phyloP scores from a whole-genome alignment of 352 stramenopile species.

The Phytophthora hybrid region DNA sequence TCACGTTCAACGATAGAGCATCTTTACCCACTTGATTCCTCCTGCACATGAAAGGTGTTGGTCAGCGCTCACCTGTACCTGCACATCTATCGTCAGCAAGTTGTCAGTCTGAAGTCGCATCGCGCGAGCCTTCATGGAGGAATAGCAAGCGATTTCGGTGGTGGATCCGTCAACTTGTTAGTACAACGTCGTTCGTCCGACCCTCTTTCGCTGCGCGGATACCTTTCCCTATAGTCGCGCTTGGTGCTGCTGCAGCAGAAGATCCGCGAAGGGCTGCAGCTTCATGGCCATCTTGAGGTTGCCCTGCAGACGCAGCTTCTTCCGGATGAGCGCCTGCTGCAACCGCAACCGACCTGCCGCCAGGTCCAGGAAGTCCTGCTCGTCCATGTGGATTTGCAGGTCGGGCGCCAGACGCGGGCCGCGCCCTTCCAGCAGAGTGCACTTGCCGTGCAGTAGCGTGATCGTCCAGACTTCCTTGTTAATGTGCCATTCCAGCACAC shows the following conservation, averaged over 20 bases:
- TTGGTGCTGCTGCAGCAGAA: constrained; percentile 56
- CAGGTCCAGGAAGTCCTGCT: constrained; percentile 74
- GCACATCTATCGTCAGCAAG: background rate
- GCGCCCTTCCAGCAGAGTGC: constrained; percentile 55
- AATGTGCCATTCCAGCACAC: constrained; percentile 75
- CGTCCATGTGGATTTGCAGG: constrained; percentile 70
- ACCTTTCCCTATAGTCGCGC: constrained; percentile 36
- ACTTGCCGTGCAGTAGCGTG: constrained; percentile 61
- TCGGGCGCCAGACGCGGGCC: constrained; percentile 59
- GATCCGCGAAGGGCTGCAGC: constrained; percentile 68
- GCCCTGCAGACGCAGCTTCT: constrained; percentile 70
- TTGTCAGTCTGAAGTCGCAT: background rate
- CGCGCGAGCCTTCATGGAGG: background rate
- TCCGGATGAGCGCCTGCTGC: constrained; percentile 69
- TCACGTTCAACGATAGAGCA: constrained; percentile 6
- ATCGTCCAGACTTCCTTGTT: constrained; percentile 79
- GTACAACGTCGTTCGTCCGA: constrained; percentile 1
- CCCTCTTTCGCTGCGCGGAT: constrained; percentile 16
- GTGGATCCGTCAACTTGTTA: constrained; percentile 21
- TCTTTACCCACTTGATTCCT: constrained; percentile 4
- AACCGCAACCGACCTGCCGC: constrained; percentile 63
- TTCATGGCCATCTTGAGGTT: constrained; percentile 84
- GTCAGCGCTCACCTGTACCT: constrained; percentile 2
- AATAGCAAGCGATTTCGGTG: constrained; percentile 1
- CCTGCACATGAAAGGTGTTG: background rate